Evolutionary conservation across 1,284 basidiomycete genomes (phyloP).

Genomic region (Ustilago esculenta): DNA sequence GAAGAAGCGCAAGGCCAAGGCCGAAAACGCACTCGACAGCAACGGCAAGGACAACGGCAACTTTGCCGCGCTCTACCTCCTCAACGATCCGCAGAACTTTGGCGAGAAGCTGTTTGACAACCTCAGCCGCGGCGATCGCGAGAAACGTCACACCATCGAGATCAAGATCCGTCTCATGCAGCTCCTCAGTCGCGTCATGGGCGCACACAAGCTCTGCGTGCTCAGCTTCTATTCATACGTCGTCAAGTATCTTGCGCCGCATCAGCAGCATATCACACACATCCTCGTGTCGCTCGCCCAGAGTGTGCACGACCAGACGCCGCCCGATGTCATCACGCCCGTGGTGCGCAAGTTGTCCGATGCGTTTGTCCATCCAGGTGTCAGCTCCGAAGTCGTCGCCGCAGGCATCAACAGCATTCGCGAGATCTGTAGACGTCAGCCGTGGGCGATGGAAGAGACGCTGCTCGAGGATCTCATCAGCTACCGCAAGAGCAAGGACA

Average conservation of each 20-base stretch:
- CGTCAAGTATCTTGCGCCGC: slow-evolving; percentile 87
- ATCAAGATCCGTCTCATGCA: slow-evolving; percentile 99
- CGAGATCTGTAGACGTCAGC: slow-evolving; percentile 90
- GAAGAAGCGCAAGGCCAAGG: slow-evolving; percentile 51
- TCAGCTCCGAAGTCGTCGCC: slow-evolving; percentile 91
- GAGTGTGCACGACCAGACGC: slow-evolving; percentile 93
- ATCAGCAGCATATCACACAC: slow-evolving; percentile 90
- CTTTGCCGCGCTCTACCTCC: slow-evolving; percentile 90
- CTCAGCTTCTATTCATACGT: slow-evolving; percentile 98
- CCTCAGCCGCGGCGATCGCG: slow-evolving; percentile 76
- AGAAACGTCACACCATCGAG: slow-evolving; percentile 87
- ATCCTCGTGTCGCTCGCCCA: slow-evolving; percentile 96
- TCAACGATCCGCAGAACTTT: slow-evolving; percentile 96
- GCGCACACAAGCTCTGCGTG: slow-evolving; percentile 89
- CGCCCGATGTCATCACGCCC: slow-evolving; percentile 89
- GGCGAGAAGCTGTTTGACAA: slow-evolving; percentile 92
- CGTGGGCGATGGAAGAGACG: slow-evolving; percentile 94
- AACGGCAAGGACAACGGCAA: slow-evolving; percentile 70
- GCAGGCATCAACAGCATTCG: slow-evolving; percentile 94
- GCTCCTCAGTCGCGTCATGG: slow-evolving; percentile 93
- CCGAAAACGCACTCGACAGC: slow-evolving; percentile 46
- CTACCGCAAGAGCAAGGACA: slow-evolving; percentile 94
- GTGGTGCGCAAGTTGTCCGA: slow-evolving; percentile 90
- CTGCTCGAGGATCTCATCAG: slow-evolving; percentile 90
- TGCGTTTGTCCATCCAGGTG: slow-evolving; percentile 97